Base-by-base conservation (phyloP, 75 land plant species). In the Pseudotsuga menziesii region DNA sequence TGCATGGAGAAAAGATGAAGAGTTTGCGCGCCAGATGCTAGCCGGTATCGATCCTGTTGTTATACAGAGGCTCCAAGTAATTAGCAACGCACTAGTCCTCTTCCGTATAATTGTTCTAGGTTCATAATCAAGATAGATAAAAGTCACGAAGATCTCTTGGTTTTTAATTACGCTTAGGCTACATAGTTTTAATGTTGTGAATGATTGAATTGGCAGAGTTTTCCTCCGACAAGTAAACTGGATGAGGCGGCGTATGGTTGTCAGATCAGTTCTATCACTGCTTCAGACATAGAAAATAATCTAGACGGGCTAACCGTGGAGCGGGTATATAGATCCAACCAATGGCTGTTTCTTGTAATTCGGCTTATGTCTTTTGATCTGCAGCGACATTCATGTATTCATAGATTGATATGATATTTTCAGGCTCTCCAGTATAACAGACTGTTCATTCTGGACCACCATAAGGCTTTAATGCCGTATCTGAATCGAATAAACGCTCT, bases 181-280 rank as follows among this genome's bases (percentile, higher is more conserved):
- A 48, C 54, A 48, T 48, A 48, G 11, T 48, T 48, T 48, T 48
- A 48, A 48, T 48, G 54, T 48, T 48, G 54, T 48, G 54, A 48
- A 48, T 48, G 54, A 9, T 48, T 48, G 12, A 48, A 48, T 9
- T 9, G 12, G 9, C 81, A 93, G 97, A 87, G 76, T 29, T 94
- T 94, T 64, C 97, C 97, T n/a, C 94, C 91, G 12, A 32, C 36
- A 7, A 94, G 97, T 77, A 82, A 78, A 75, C 86, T 91, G 4
- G 86, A 90, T 80, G 83, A 78, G 14, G 58, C 77, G 19, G 52
- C 17, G 23, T 94, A 86, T 74, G 98, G 95, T 0, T 76, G 84
- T n/a, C 93, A 84, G 57, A 79, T 22, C 32, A 91, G 94, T 78
- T 15, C 84, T 27, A 88, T 95, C 20, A 84, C 80, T 3, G 76